phyloP scores from a whole-genome alignment of 208 protist genomes.

The Sergeia podlipaevii region DNA sequence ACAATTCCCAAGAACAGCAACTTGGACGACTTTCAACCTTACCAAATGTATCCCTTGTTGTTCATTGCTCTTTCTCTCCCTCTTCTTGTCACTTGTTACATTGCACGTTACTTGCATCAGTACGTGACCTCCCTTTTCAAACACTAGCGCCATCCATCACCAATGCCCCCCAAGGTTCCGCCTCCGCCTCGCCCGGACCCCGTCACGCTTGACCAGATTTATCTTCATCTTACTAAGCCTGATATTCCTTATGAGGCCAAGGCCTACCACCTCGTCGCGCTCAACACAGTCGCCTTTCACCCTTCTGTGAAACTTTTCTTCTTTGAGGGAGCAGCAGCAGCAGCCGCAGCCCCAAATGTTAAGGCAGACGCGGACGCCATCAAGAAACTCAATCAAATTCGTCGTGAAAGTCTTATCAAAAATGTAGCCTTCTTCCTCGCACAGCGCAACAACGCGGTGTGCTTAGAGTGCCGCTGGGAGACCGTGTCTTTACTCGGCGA shows the following conservation, averaged over 20 bases:
- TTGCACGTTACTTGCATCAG: too few relatives aligned
- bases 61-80: not conserved
- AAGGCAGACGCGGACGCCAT: slow-evolving; percentile 3
- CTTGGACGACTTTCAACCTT: too few relatives aligned
- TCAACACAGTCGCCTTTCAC: slow-evolving; percentile 79
- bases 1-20: too few relatives aligned
- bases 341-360: not conserved
- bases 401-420: slow-evolving; percentile 55
- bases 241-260: slow-evolving; percentile 38
- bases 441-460: slow-evolving; percentile 63
- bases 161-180: slow-evolving; percentile 36
- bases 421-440: slow-evolving; percentile 70
- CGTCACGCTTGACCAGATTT: slow-evolving; percentile 82
- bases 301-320: slow-evolving; percentile 79
- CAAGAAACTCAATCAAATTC: slow-evolving; percentile 13
- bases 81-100: slow-evolving; percentile 2
- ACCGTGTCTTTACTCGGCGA: slow-evolving; percentile 75
- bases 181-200: slow-evolving; percentile 77
- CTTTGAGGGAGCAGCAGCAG: slow-evolving; percentile 31
- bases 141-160: too few relatives aligned
- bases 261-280: slow-evolving; percentile 74
- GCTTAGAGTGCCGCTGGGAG: slow-evolving; percentile 74
- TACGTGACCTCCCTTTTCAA: too few relatives aligned
- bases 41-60: not conserved
- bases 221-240: slow-evolving; percentile 36